Percentiles rank a stretch among this genome's conserved stretches.
These are phyloP conservation scores for Tulasnella sp. DNA, from an alignment of 768 basidiomycete genomes.

Conservation along the genomic window DNA sequence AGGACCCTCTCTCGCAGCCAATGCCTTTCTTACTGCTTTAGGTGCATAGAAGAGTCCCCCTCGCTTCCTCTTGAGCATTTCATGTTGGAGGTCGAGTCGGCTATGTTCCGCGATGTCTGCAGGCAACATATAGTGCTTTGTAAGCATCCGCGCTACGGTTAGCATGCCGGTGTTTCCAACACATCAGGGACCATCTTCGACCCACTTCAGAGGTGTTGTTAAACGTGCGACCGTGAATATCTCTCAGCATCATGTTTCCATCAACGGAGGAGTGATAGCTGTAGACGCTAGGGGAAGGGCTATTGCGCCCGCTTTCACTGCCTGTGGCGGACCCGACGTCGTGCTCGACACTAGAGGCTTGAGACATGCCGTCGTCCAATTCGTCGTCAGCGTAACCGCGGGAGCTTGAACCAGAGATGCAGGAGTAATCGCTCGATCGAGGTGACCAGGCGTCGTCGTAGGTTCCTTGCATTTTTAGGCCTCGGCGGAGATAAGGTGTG, in stretches of 20 bases:
- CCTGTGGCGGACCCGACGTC: background rate
- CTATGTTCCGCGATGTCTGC: conserved; percentile 9
- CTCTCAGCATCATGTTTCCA: conserved; percentile 6
- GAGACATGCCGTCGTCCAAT: background rate
- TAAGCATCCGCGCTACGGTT: background rate
- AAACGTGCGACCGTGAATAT: conserved; percentile 12
- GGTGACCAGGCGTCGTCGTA: background rate
- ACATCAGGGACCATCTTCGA: background rate
- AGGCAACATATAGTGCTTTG: background rate
- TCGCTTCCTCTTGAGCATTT: background rate
- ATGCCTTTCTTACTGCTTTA: background rate
- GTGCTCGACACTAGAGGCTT: background rate
- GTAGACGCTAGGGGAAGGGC: conserved; percentile 6
- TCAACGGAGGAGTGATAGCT: conserved; percentile 17
- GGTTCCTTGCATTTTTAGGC: background rate
- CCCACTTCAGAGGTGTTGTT: conserved; percentile 18
- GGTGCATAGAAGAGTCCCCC: conserved; percentile 6
- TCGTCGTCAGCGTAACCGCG: background rate
- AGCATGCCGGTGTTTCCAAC: background rate
- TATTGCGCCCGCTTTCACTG: background rate
- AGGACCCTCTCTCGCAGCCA: background rate
- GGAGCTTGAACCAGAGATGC: background rate
- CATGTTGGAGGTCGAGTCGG: conserved; percentile 11
- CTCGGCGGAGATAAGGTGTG: background rate
- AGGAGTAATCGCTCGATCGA: background rate